Base-by-base conservation (phyloP, 306 rosid genomes). In the Rosa persica region DNA sequence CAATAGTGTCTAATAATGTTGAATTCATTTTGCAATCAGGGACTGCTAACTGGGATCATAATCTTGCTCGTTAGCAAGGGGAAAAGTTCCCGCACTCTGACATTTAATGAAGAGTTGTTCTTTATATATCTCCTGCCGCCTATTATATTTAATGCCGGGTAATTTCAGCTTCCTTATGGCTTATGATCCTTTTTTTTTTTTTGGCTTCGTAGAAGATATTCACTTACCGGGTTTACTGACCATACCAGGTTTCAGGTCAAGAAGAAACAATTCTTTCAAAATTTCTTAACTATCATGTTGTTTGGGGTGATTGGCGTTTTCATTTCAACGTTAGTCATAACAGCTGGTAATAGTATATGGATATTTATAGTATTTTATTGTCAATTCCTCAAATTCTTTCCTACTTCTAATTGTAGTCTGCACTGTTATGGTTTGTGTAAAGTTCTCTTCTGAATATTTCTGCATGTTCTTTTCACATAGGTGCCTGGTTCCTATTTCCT, bases 71-170 rank as follows among this genome's bases (percentile, higher is more conserved):
- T 81, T 70, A 92, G 90, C 83, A 89, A 85, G 78, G 90, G 98
- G 76, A 89, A 86, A 80, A 91, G 85, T 76, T 92, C 98, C 82
- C 98, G 71, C 79, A 89, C 92, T 60, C 90, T 92, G 54, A 86
- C 86, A 5, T 95, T 95, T 46, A 25, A 83, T 61, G 98, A 95
- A 87, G 93, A 92, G 83, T 57, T 92, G 62, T 95, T 95, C 93
- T 95, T 95, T 87, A 86, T 95, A 47, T 92, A 95, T 87, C 98
- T 95, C 52, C 97, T 92, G 81, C 98, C 98, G 57, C 98, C 98
- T 2, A 95, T 95, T 16, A 92, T 92, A 70, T 95, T 92, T 90
- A 95, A 95, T 89, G 98, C 97, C 11, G 97, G 98, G 98, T 92
- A 89, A 78, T 76, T 64, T 17, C 38, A 51, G 61, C 58, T 80